phyloP scores from a whole-genome alignment of 306 rosid species.

The Mucuna pruriens region DNA sequence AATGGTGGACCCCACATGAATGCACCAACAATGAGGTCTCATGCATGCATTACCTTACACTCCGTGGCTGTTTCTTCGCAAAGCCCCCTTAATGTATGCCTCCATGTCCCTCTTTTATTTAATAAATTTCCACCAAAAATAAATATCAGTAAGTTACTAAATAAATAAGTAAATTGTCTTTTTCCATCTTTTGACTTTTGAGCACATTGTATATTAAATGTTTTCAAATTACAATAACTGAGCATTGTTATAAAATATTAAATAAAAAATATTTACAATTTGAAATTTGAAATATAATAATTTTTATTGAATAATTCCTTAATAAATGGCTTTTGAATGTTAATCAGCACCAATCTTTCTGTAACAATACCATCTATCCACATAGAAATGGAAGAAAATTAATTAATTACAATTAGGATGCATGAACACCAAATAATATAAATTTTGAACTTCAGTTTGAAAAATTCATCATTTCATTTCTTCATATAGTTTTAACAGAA shows the following conservation, averaged over 20 bases:
- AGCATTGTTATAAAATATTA: no score
- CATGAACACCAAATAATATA: not conserved
- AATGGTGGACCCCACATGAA: not conserved
- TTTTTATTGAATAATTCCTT: no score
- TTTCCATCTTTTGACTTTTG: no score
- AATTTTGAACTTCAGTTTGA: not conserved
- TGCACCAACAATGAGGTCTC: not conserved
- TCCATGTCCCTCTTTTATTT: not conserved
- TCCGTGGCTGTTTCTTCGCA: not conserved
- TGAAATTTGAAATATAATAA: no score
- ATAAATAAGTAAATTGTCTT: no score
- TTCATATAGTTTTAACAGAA: not conserved
- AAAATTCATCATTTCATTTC: not conserved
- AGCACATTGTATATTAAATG: no score
- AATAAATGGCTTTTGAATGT: no score
- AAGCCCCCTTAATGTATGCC: not conserved
- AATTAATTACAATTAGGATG: no score
- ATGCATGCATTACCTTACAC: not conserved
- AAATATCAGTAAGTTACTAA: not conserved
- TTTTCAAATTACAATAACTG: no score
- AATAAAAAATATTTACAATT: no score
- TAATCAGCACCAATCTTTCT: not conserved
- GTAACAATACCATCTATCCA: not conserved
- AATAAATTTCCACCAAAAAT: not conserved
- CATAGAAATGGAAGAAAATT: no score